Evolutionary conservation across 768 basidiomycete species (phyloP).

Genomic region (Mycena maculata): DNA sequence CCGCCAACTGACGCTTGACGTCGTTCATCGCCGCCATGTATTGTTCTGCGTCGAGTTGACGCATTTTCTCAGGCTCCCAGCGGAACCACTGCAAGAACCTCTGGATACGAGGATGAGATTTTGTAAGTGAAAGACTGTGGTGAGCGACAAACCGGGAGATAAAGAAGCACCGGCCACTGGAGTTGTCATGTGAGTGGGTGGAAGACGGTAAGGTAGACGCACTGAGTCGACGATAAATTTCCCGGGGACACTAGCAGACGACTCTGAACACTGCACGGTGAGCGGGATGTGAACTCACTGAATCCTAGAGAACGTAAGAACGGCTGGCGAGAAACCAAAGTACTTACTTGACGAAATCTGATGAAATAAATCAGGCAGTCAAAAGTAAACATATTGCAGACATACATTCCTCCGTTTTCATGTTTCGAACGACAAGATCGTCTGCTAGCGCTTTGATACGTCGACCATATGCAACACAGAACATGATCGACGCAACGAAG

Average conservation of each 20-base stretch:
- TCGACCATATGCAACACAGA: slow-evolving; percentile 6
- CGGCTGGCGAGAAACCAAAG: background rate
- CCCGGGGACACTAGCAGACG: background rate
- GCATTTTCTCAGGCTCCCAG: slow-evolving; percentile 40
- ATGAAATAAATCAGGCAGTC: too few species aligned
- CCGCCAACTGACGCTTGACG: slow-evolving; percentile 38
- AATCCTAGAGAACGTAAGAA: background rate
- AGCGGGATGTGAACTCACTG: background rate
- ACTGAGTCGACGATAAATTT: slow-evolving; percentile 19
- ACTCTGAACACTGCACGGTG: background rate
- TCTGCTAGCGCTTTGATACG: background rate
- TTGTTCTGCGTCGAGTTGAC: slow-evolving; percentile 37
- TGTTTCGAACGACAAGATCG: background rate
- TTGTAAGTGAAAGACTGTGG: background rate
- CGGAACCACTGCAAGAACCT: slow-evolving; percentile 47
- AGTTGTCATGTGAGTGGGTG: background rate
- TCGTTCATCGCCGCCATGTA: slow-evolving; percentile 41
- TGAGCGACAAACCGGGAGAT: background rate
- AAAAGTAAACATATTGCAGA: background rate
- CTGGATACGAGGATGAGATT: slow-evolving; percentile 19
- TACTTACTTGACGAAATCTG: slow-evolving; percentile 15
- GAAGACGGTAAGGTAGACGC: background rate
- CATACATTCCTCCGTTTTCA: slow-evolving; percentile 5
- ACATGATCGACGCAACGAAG: slow-evolving; percentile 6
- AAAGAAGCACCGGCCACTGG: slow-evolving; percentile 15